These are phyloP conservation scores for Aspergillus sojae DNA, from an alignment of 2,329 filamentous ascomycete species.

Conservation along the genomic window DNA sequence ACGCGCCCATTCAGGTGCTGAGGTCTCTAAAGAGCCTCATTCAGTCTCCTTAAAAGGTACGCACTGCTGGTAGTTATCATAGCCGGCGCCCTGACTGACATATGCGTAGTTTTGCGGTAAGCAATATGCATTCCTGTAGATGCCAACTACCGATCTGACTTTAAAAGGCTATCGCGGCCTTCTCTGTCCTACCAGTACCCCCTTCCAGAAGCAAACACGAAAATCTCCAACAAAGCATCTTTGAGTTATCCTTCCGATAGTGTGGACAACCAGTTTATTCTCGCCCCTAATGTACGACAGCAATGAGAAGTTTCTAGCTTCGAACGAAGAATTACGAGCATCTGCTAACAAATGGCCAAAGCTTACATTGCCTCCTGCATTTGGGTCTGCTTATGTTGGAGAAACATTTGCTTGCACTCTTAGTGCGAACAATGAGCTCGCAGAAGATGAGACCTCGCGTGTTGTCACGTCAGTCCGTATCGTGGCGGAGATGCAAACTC, in stretches of 20 bases:
- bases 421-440: conserved; percentile 88
- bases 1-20: conserved; percentile 45
- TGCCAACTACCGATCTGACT: conserved; percentile 17
- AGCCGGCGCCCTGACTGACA: conserved; percentile 23
- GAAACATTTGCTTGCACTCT: conserved; percentile 94
- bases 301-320: neutral
- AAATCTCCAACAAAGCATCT: conserved; percentile 65
- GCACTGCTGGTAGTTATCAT: conserved; percentile 13
- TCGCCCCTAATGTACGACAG: conserved; percentile 55
- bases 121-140: conserved; percentile 12
- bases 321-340: neutral
- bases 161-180: conserved; percentile 72
- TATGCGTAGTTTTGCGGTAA: conserved; percentile 42
- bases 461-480: conserved; percentile 76
- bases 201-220: conserved; percentile 49
- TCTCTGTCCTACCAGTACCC: conserved; percentile 50
- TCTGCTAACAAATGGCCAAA: conserved; percentile 26
- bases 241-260: conserved; percentile 68
- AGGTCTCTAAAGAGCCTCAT: conserved; percentile 70
- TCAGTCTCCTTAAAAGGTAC: conserved; percentile 73
- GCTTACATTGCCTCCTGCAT: conserved; percentile 84
- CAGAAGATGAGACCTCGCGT: conserved; percentile 41
- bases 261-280: conserved; percentile 55
- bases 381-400: conserved; percentile 93
- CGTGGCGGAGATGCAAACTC: conserved; percentile 93